Evolutionary conservation across 2,329 filamentous ascomycete genomes (phyloP), one percentile per base, ranked within the genome.

Genomic region (Rhynchosporium graminicola): DNA sequence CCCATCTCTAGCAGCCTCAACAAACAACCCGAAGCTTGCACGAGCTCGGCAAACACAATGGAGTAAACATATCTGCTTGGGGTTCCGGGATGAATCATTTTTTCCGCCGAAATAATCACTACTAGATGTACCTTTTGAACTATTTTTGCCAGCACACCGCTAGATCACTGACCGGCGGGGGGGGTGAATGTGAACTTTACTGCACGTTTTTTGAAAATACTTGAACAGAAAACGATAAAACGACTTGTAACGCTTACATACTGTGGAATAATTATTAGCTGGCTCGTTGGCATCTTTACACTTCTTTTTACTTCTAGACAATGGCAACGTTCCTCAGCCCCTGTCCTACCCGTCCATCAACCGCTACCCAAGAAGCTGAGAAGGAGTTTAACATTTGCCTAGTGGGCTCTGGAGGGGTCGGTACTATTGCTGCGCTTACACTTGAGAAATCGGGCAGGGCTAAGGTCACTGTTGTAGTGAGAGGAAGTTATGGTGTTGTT

Each of bases 391-490:
- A 70, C 40, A 62, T 70, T 12, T 65, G 62, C 46, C 43, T 70
- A 13, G 51, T 70, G 2, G 68, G 68, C 12, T 59, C 60, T 56
- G 68, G 68, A 4, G 67, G 66, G 8, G 68, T 69, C 9, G 68
- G 68, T 1, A 68, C 67, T 7, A 70, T 70, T 29, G 68, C 63
- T 3, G 64, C 68, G 2, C 13, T 67, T 12, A 62, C 64, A 1
- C 56, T 70, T 20, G 67, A 69, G 55, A 67, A 67, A 7, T 62
- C 61, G 15, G 64, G 63, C 10, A 58, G 60, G 42, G 66, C 67
- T 15, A 63, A 43, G 47, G 67, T 70, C 5, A 70, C 67, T 5
- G 64, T 65, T 15, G 63, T 70, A 8, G 40, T 70, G 28, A 62
- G 68, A 9, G 63, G 61, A 6, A 70, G 65, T 26, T 70, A 65